phyloP scores from a whole-genome alignment of 2,329 filamentous ascomycete species.

The Pseudocercospora pini-densiflorae region DNA sequence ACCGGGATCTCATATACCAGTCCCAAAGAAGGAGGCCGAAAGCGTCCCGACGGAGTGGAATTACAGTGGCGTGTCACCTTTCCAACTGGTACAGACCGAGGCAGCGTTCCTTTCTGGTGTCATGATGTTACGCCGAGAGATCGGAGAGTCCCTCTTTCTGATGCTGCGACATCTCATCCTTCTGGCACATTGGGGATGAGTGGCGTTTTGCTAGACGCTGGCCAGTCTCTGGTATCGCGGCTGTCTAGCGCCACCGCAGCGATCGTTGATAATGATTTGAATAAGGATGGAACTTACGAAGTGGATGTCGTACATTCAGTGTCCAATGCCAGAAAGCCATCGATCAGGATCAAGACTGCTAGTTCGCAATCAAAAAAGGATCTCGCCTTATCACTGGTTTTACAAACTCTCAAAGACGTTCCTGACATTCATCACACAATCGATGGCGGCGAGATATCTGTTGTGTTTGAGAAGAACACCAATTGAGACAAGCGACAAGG shows the following conservation, averaged over 20 bases:
- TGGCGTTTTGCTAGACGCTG: constrained; percentile 39
- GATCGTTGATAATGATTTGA: constrained; percentile 23
- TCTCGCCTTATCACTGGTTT: constrained; percentile 23
- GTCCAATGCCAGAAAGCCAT: constrained; percentile 18
- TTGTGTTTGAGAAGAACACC: constrained; percentile 24
- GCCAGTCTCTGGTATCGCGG: constrained; percentile 11
- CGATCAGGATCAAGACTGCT: constrained; percentile 23
- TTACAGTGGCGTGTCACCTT: constrained; percentile 65
- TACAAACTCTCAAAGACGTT: constrained; percentile 19
- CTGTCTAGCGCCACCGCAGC: constrained; percentile 27
- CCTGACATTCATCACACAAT: constrained; percentile 25
- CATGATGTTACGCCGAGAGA: constrained; percentile 64
- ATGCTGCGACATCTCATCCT: constrained; percentile 52
- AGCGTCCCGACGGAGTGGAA: constrained; percentile 58
- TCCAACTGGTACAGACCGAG: constrained; percentile 50
- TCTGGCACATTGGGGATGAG: constrained; percentile 58
- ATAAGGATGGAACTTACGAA: constrained; percentile 15
- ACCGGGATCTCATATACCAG: constrained; percentile 53
- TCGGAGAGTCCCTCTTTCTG: constrained; percentile 58
- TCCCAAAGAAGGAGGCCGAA: constrained; percentile 59
- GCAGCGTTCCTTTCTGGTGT: constrained; percentile 67
- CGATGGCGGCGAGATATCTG: constrained; percentile 22
- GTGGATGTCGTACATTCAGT: constrained; percentile 22
- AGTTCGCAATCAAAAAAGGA: constrained; percentile 14
- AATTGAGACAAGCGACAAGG: constrained; percentile 5